Base-by-base conservation (phyloP, 2,329 filamentous ascomycete species). In the Paramyrothecium roridum region DNA sequence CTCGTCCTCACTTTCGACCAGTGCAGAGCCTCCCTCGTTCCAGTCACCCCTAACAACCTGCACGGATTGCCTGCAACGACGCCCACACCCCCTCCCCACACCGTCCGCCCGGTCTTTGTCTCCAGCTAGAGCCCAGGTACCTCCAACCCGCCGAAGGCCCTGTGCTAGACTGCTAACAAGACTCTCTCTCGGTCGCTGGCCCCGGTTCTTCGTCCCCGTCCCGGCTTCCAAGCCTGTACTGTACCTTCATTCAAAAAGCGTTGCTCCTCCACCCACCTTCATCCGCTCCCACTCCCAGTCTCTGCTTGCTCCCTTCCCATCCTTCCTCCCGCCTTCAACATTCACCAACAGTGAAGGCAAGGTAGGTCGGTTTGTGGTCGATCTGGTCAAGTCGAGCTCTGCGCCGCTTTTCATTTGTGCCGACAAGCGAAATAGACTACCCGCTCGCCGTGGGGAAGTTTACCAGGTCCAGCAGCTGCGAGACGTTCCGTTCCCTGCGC, bases 191-290 rank as follows among this genome's bases (percentile, higher is more conserved):
- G 37, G 37, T 43, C 37, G 13, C 37, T 17, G 37, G 13, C 37
- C 13, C 37, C 37, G 13, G 37, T 43, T 19, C 60, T 19, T 19
- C 37, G 37, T 17, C 37, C 37, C 37, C 37, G n/a, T 43, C 37
- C 37, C 37, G 37, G n/a, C 37, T 43, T 43, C n/a, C 13, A 17
- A 37, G n/a, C 33, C 33, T 22, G 13, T 19, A 22, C 21, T 23
- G 26, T 30, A n/a, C n/a, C 21, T n/a, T 50, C 70, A 74, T 75
- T 75, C 65, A 75, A 75, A 75, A 74, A 66, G 67, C 70, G 64
- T 65, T 66, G 67, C 60, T 70, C 70, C 71, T 70, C 64, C 69
- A 62, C 64, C 62, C 64, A 61, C 63, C 64, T 63, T 30, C 60
- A 63, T 62, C 64, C 57, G 56, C 61, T 60, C 65, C 62, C 61